Percentiles rank a stretch among this genome's conserved stretches.
These are phyloP conservation scores for Blastobotrys indianensis DNA, from an alignment of 1,139 yeast species.

Conservation along the genomic window DNA sequence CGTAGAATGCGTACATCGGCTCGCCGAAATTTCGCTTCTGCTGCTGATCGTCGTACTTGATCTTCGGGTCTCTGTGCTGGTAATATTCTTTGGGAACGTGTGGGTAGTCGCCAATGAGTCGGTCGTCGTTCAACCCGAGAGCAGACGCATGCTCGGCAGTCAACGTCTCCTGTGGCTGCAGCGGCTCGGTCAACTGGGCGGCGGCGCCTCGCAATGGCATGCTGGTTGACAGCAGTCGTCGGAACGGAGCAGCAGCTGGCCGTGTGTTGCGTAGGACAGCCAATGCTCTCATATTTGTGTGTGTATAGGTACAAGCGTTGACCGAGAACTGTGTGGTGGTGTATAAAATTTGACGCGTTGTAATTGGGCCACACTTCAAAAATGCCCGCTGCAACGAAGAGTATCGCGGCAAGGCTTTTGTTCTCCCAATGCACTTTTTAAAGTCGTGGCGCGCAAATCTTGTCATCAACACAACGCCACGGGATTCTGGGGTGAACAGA, in stretches of 20 bases:
- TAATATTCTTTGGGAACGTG: slow-evolving; percentile 43
- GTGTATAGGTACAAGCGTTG: too few relatives aligned
- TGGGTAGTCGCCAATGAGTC: slow-evolving; percentile 44
- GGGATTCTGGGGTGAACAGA: too few relatives aligned
- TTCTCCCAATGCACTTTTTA: too few relatives aligned
- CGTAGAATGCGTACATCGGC: slow-evolving; percentile 65
- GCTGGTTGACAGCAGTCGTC: neutral
- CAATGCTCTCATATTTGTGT: too few relatives aligned
- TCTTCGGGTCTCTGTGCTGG: slow-evolving; percentile 64
- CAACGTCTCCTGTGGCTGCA: slow-evolving; percentile 2
- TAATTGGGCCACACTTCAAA: too few relatives aligned
- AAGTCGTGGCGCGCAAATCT: too few relatives aligned
- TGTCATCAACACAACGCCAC: too few relatives aligned
- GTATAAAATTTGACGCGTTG: too few relatives aligned
- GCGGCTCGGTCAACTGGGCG: neutral
- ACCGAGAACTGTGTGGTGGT: too few relatives aligned
- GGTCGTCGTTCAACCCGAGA: slow-evolving; percentile 16
- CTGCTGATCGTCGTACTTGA: slow-evolving; percentile 74
- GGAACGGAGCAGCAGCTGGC: neutral
- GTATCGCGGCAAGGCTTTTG: too few relatives aligned
- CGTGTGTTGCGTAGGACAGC: neutral
- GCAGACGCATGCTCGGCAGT: slow-evolving; percentile 10
- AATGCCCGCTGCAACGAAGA: too few relatives aligned
- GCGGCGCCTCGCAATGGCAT: slow-evolving; percentile 9
- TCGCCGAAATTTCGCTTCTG: slow-evolving; percentile 74